Evolutionary conservation across 164 flowering plant genomes (phyloP).

Genomic region (Akebia trifoliata): DNA sequence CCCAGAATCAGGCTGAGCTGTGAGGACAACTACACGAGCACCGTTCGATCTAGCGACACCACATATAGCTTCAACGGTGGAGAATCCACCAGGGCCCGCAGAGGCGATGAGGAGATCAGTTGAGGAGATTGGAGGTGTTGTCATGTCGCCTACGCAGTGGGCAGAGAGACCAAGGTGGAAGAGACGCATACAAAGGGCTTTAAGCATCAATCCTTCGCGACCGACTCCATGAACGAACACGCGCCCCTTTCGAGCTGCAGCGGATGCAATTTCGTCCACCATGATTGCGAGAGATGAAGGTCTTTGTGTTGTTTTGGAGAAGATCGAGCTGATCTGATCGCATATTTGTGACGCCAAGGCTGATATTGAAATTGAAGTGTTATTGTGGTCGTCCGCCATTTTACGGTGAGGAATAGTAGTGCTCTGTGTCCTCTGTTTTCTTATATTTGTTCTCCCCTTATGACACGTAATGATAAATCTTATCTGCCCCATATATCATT

Average conservation of each 20-base stretch:
- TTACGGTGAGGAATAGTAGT: too few relatives aligned
- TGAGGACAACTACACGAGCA: slow-evolving; percentile 61
- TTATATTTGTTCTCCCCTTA: too few relatives aligned
- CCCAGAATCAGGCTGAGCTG: slow-evolving; percentile 67
- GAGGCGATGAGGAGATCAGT: slow-evolving; percentile 84
- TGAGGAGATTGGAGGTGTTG: slow-evolving; percentile 71
- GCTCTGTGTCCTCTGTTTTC: too few relatives aligned
- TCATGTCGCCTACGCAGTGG: slow-evolving; percentile 85
- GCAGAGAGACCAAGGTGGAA: slow-evolving; percentile 74
- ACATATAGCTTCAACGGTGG: slow-evolving; percentile 89
- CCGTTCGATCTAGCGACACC: slow-evolving; percentile 52
- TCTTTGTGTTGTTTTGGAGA: slow-evolving; percentile 34
- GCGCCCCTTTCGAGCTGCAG: slow-evolving; percentile 36
- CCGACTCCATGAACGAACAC: slow-evolving; percentile 90
- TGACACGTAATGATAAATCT: too few relatives aligned
- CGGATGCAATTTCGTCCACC: slow-evolving; percentile 43
- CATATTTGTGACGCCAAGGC: slow-evolving; percentile 61
- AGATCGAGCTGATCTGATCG: slow-evolving; percentile 58
- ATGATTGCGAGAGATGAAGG: slow-evolving; percentile 33
- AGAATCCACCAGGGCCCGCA: slow-evolving; percentile 91
- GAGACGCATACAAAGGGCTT: slow-evolving; percentile 83
- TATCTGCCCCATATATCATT: too few relatives aligned
- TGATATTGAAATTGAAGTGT: slow-evolving; percentile 18
- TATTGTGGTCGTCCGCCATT: slow-evolving; percentile 21
- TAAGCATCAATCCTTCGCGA: slow-evolving; percentile 90